Conservation (phyloP, 371 early-diverging fungal species). For the Mortierella sp. region DNA sequence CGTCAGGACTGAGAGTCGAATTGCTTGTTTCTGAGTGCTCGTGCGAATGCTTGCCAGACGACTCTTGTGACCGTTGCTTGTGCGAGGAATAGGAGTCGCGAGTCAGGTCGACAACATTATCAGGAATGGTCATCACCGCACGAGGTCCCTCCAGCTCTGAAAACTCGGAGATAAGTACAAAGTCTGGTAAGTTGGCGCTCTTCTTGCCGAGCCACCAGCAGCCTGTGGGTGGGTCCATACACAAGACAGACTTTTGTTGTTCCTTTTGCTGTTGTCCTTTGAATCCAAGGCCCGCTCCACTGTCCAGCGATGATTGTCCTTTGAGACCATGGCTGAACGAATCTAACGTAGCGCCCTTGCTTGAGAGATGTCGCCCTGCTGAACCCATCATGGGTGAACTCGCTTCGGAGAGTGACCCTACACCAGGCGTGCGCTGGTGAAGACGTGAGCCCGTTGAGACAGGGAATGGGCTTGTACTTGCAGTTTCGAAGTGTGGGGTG, state of each 20-base stretch:
- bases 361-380: background rate
- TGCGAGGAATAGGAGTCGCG: slow-evolving; percentile 45
- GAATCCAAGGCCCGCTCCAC: background rate
- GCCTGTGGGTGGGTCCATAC: slow-evolving; percentile 24
- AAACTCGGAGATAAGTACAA: slow-evolving; percentile 73
- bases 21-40: slow-evolving; percentile 29
- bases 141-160: slow-evolving; percentile 73
- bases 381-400: slow-evolving; percentile 19
- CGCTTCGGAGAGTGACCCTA: slow-evolving; percentile 25
- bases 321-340: slow-evolving; percentile 25
- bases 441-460: slow-evolving; percentile 21
- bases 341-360: slow-evolving; percentile 13
- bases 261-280: slow-evolving; percentile 9
- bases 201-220: slow-evolving; percentile 42
- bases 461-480: slow-evolving; percentile 9
- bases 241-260: background rate
- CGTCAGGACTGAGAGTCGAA: slow-evolving; percentile 26
- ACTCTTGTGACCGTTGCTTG: slow-evolving; percentile 32
- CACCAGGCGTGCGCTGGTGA: slow-evolving; percentile 21
- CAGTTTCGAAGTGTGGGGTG: slow-evolving; percentile 26
- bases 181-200: slow-evolving; percentile 60
- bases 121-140: slow-evolving; percentile 66
- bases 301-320: slow-evolving; percentile 17
- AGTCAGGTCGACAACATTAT: slow-evolving; percentile 58
- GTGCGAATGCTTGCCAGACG: slow-evolving; percentile 33